Evolutionary conservation across 78 protist species (phyloP).

Genomic region (Mastigamoeba balamuthi): DNA sequence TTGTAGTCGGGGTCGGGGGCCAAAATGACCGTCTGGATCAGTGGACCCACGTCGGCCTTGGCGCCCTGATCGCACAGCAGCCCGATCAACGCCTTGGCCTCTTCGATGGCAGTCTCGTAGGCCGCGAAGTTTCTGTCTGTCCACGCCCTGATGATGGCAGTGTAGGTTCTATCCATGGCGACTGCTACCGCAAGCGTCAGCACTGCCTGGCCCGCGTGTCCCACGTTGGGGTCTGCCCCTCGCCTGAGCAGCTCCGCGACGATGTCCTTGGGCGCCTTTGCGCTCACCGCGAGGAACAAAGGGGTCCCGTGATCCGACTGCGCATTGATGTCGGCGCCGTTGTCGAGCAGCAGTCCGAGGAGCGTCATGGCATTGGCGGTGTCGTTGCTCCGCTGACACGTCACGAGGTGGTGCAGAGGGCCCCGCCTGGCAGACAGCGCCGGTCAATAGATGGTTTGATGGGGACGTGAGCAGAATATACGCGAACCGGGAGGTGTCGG

Average conservation of each 20-base stretch:
- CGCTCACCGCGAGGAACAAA: background rate
- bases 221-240: background rate
- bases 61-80: too few relatives aligned
- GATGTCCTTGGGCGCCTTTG: background rate
- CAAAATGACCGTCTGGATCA: too few relatives aligned
- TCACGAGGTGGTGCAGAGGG: background rate
- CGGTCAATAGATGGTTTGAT: background rate
- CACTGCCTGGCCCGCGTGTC: too few relatives aligned
- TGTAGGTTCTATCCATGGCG: too few relatives aligned
- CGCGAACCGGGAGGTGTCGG: background rate
- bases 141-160: too few relatives aligned
- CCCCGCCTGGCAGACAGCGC: background rate
- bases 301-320: background rate
- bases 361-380: background rate
- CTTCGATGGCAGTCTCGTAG: too few relatives aligned
- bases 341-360: background rate
- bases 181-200: too few relatives aligned
- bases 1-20: too few relatives aligned
- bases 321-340: background rate
- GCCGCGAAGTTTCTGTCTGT: too few relatives aligned
- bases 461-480: background rate
- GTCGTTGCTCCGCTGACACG: background rate
- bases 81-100: too few relatives aligned
- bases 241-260: background rate
- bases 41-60: too few relatives aligned